Base-by-base conservation (phyloP, 1,284 basidiomycete species). In the Schizophyllum amplum region DNA sequence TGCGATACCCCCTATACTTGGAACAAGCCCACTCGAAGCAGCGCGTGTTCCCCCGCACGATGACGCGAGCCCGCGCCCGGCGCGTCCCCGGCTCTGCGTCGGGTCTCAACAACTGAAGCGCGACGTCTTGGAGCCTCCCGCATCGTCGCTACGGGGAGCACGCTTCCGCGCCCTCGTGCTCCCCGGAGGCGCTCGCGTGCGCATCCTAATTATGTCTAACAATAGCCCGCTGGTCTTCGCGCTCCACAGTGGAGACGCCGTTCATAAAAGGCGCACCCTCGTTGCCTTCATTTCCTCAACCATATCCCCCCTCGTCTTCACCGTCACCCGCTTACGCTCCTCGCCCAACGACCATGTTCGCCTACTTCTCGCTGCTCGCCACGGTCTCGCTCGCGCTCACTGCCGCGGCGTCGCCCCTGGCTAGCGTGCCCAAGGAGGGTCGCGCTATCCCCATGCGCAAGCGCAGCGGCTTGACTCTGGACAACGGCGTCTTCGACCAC, bases 401-500 rank as follows among this genome's bases (percentile, higher is more conserved):
- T 20, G 55, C 51, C 23, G 23, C 24, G 13, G 55, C 55, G 15
- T 27, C 23, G 27, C 55, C 55, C 26, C 46, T 23, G 21, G 54
- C 24, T 17, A 42, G 33, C 33, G 33, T 42, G 7, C 33, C 33
- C 33, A 42, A 42, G 33, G 33, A 42, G 20, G 54, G 54, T n/a
- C 13, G 48, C 25, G 54, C 54, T 5, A 58, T 61, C 25, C 54
- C 61, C 21, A 42, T 61, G 23, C 54, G 50, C 33, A 58, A 60
- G 54, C 62, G 65, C 24, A 46, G 25, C 9, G 13, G 62, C 15
- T 54, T 65, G n/a, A 67, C 63, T 15, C 59, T 49, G 5, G 33
- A 56, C 24, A 59, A 63, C 15, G 66, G 66, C 20, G 62, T 64
- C 17, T 67, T 68, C 55, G 63, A 68, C 59, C 51, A 57, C 22